phyloP scores from a whole-genome alignment of 805 yeast species.

The Komagataella ulmi region DNA sequence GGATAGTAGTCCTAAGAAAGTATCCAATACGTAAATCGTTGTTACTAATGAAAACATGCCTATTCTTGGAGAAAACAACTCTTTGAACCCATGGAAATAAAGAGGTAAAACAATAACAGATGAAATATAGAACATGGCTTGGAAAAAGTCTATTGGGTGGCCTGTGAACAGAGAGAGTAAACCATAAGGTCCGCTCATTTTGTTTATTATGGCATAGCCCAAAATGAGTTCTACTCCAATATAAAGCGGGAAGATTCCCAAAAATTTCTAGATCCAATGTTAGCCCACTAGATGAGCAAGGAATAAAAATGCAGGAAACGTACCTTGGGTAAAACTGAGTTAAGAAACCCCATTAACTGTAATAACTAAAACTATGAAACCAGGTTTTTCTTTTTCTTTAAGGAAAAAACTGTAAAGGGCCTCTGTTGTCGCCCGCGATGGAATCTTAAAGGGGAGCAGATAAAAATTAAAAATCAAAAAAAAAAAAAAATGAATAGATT shows the following conservation, averaged over 20 bases:
- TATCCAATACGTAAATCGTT: conserved; percentile 52
- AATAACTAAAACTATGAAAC: neutral
- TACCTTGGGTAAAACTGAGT: neutral
- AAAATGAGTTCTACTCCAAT: conserved; percentile 78
- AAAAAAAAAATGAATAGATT: neutral
- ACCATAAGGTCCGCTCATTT: conserved; percentile 84
- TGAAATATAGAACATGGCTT: conserved; percentile 65
- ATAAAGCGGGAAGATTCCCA: conserved; percentile 66
- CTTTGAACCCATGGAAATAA: conserved; percentile 43
- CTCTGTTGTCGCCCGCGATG: conserved; percentile 8
- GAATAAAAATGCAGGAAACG: neutral
- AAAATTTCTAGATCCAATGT: conserved; percentile 31
- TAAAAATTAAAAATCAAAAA: neutral
- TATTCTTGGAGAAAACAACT: conserved; percentile 40
- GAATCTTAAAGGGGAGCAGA: conserved; percentile 6
- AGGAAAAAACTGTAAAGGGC: neutral
- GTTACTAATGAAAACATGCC: conserved; percentile 51
- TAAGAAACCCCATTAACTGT: neutral
- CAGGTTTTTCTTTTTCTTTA: neutral
- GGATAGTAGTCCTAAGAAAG: conserved; percentile 51
- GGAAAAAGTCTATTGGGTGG: conserved; percentile 70
- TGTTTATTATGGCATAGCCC: conserved; percentile 68
- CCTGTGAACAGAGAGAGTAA: conserved; percentile 78
- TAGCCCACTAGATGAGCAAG: neutral
- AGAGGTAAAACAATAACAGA: conserved; percentile 53